Percentiles rank a stretch among this genome's conserved stretches.
Conservation (phyloP, 169 alveolate genomes). For the Plasmodium berghei region DNA sequence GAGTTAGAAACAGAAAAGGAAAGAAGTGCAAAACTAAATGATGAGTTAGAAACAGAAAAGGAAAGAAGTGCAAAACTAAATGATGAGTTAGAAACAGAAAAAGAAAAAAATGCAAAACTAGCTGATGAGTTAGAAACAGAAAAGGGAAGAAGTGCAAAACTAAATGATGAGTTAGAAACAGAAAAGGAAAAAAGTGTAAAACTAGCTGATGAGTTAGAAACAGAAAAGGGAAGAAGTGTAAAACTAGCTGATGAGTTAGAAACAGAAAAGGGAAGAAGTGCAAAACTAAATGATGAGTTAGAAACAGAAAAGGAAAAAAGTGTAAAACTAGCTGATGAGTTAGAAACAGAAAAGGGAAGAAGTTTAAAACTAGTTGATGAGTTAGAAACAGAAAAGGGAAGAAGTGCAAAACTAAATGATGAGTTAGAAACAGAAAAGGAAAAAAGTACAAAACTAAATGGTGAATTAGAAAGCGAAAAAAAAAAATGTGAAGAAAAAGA, state of each 20-base stretch:
- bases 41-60: constrained; percentile 7
- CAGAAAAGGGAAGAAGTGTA: not conserved
- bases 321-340: not conserved
- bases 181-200: not conserved
- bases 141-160: not conserved
- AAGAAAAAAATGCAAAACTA: not conserved
- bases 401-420: not conserved
- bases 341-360: not conserved
- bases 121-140: not conserved
- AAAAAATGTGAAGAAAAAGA: not conserved
- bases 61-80: not conserved
- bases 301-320: constrained; percentile 26
- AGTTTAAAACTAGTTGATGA: not conserved
- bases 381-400: not conserved
- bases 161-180: not conserved
- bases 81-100: constrained; percentile 18
- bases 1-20: constrained; percentile 31
- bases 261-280: constrained; percentile 2
- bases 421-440: not conserved
- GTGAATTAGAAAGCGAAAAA: not conserved
- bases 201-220: not conserved
- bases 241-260: not conserved
- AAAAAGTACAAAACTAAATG: not conserved
- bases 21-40: not conserved
- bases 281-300: not conserved